These are phyloP conservation scores for Syzygium malaccense DNA, from an alignment of 441 rosid species.

Conservation along the genomic window DNA sequence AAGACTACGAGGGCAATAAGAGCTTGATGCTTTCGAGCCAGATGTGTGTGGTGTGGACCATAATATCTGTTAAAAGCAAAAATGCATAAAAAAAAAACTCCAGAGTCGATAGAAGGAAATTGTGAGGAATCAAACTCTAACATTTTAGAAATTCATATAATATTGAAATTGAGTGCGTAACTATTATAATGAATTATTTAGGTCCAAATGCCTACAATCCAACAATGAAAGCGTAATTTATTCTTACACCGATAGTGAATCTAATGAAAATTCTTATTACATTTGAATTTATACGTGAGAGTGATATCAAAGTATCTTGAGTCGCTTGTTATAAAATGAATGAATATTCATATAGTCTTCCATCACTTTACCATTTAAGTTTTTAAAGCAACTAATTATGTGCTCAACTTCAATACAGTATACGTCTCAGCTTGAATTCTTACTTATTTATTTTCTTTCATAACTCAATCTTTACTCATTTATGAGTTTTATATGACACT, in stretches of 20 bases:
- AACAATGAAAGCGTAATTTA: neutral
- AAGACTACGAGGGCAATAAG: neutral
- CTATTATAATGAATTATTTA: neutral
- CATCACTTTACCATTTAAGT: neutral
- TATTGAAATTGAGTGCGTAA: neutral
- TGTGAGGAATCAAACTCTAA: neutral
- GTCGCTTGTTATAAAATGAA: neutral
- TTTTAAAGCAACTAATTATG: neutral
- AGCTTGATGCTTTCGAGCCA: neutral
- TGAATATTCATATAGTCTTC: neutral
- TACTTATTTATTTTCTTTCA: no score
- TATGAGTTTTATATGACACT: no score
- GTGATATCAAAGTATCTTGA: neutral
- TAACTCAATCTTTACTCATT: no score
- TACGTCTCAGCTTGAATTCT: neutral
- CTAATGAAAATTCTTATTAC: neutral
- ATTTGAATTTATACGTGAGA: neutral
- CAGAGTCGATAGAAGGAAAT: neutral
- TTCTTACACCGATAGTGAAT: neutral
- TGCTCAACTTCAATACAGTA: neutral
- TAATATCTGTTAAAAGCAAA: neutral
- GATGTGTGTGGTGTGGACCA: neutral
- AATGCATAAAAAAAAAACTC: neutral
- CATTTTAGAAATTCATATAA: neutral
- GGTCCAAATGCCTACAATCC: neutral